phyloP scores from a whole-genome alignment of 257 asterid species.

The Plantago ovata region DNA sequence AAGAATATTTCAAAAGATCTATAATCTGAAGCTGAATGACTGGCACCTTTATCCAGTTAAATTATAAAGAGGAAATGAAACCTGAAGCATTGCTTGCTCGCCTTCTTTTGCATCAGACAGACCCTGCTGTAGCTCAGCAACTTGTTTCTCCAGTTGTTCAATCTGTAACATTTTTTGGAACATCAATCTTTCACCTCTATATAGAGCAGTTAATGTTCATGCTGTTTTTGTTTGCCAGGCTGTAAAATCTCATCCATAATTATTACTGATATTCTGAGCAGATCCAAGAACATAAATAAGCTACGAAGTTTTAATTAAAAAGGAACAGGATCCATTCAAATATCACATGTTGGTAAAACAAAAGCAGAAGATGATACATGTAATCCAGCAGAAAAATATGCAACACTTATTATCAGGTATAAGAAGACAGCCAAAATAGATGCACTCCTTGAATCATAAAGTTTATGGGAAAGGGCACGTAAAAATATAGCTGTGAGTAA shows the following conservation, averaged over 20 bases:
- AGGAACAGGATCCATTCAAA: too few relatives aligned
- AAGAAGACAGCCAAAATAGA: too few relatives aligned
- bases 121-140: slow-evolving; percentile 53
- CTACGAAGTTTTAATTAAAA: too few relatives aligned
- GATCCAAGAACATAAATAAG: too few relatives aligned
- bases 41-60: slow-evolving; percentile 11
- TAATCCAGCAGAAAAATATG: too few relatives aligned
- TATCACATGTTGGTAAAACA: neutral
- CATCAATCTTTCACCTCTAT: neutral
- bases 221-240: neutral
- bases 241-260: too few relatives aligned
- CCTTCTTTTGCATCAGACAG: slow-evolving; percentile 61
- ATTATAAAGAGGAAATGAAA: slow-evolving; percentile 16
- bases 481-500: slow-evolving; percentile 18
- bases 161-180: slow-evolving; percentile 38
- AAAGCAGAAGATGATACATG: neutral
- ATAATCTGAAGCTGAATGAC: slow-evolving; percentile 15
- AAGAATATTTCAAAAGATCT: slow-evolving; percentile 19
- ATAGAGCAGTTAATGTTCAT: neutral
- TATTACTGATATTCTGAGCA: too few relatives aligned
- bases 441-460: too few relatives aligned
- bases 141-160: slow-evolving; percentile 79
- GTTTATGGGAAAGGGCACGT: too few relatives aligned
- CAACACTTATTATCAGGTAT: too few relatives aligned
- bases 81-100: slow-evolving; percentile 86